Base-by-base conservation (phyloP, 2,329 filamentous ascomycete species). In the Fusarium mundagurra region DNA sequence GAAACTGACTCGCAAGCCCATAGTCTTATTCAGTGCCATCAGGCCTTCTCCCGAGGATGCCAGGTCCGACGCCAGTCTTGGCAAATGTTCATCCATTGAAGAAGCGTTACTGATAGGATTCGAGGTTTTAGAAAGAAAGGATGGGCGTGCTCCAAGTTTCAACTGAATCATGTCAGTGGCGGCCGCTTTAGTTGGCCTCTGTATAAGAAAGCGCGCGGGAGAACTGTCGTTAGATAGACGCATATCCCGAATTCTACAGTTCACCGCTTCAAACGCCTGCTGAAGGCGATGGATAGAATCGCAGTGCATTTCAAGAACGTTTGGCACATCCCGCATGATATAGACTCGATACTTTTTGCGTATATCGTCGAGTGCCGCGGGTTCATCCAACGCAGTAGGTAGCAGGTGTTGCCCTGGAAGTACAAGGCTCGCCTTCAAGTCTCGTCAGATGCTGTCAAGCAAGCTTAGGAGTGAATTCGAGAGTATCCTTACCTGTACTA, bases 1-100 rank as follows among this genome's bases (percentile, higher is more conserved):
- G 69, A 83, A 83, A 51, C 74, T 77, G 58, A 83, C 74, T 5
- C 79, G 73, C 77, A 84, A 80, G 27, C 68, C 76, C 38, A 84
- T 65, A 3, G 72, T 62, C 38, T 78, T 73, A 11, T 69, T 72
- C 17, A 80, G 43, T 17, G 74, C 69, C 58, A 76, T 77, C 10
- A 83, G 45, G 1, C 74, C 64, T 20, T 80, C 76, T 16, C 72
- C 73, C 5, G 79, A 73, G 8, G 69, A 54, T 24, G 61, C 33
- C 20, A 83, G 61, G 13, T 73, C 68, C 4, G 57, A 38, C 4
- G 53, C 55, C 17, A 82, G 74, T 24, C 77, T 69, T 2, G 61
- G n/a, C 9, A 79, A 48, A 38, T 73, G 68, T 4, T 67, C 58
- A 7, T 78, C 61, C 63, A 79, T 66, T 12, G 73, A 69, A 10